Percentiles rank a stretch among this genome's conserved stretches.
Evolutionary conservation across 2,329 filamentous ascomycete genomes (phyloP).

Genomic region (Fusarium xyrophilum): DNA sequence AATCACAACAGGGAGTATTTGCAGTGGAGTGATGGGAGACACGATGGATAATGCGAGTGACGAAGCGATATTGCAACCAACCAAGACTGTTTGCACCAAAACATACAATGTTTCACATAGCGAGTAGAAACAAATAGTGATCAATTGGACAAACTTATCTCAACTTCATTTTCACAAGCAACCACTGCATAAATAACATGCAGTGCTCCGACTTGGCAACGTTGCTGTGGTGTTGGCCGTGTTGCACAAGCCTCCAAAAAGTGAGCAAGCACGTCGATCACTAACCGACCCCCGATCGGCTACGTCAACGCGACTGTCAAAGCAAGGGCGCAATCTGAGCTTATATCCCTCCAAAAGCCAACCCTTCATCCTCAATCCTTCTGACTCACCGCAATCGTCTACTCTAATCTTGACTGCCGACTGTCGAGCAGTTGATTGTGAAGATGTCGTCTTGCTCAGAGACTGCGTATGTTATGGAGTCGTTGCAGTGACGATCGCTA

Average conservation of each 20-base stretch:
- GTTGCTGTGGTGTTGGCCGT: neutral
- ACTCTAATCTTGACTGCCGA: neutral
- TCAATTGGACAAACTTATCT: rapidly evolving
- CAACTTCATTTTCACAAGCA: neutral
- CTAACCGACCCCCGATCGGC: neutral
- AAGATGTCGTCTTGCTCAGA: neutral
- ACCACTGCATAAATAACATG: rapidly evolving
- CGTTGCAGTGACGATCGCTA: constrained; percentile 51
- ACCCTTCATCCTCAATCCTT: neutral
- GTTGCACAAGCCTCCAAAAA: neutral
- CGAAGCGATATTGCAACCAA: constrained; percentile 13
- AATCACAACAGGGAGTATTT: neutral
- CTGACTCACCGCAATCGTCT: neutral
- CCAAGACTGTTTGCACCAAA: constrained; percentile 11
- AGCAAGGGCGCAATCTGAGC: constrained; percentile 1
- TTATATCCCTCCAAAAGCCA: neutral
- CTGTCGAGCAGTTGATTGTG: rapidly evolving
- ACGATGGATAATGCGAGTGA: constrained; percentile 9
- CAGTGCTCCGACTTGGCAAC: neutral
- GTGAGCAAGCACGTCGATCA: neutral
- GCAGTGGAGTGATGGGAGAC: neutral
- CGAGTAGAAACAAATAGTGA: neutral
- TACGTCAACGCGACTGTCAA: constrained; percentile 18
- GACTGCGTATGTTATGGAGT: neutral
- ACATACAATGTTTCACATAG: constrained; percentile 5